Conservation (phyloP, 345 rosid genomes). For the Melaleuca alternifolia region DNA sequence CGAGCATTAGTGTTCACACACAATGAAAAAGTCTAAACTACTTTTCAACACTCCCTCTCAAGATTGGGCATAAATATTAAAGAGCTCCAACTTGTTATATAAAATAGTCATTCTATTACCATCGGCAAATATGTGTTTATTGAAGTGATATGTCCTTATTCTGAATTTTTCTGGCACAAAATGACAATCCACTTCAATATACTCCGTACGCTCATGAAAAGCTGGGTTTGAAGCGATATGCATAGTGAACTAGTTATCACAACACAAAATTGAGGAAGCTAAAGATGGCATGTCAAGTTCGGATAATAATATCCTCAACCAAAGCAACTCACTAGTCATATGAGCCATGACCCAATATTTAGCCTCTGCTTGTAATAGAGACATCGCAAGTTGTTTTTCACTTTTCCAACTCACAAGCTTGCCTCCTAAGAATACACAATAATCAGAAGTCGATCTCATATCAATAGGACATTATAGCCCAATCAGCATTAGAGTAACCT, state of each 20-base stretch:
- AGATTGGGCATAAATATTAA: no score
- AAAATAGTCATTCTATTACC: no score
- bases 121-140: no score
- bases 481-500: not conserved
- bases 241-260: no score
- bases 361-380: not conserved
- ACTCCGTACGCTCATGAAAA: not conserved
- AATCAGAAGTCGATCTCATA: not conserved
- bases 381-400: not conserved
- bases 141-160: not conserved
- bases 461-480: not conserved
- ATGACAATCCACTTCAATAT: not conserved
- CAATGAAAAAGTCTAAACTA: no score
- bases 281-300: not conserved
- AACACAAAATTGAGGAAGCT: not conserved
- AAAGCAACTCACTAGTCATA: not conserved
- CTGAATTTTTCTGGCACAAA: not conserved
- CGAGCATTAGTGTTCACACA: no score
- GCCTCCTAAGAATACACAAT: not conserved
- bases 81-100: no score
- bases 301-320: no score
- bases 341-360: not conserved
- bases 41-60: no score
- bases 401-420: not conserved
- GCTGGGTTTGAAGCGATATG: not conserved